Evolutionary conservation across 2,329 filamentous ascomycete species (phyloP).

Genomic region (Pezizomycotina sp.): DNA sequence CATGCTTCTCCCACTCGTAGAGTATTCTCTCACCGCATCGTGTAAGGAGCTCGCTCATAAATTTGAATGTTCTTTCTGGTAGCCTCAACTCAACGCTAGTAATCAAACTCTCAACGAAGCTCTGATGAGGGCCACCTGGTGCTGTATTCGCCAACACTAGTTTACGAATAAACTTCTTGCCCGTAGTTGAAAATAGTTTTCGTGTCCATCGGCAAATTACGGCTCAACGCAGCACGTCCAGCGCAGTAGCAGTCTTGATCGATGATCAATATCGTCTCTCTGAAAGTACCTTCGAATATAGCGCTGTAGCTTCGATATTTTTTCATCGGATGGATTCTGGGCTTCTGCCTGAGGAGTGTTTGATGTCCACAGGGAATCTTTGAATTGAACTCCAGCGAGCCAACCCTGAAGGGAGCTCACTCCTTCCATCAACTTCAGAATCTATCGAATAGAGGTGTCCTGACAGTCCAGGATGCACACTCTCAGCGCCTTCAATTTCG

Average conservation of each 20-base stretch:
- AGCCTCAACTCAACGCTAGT: conserved; percentile 14
- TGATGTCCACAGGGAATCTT: no score
- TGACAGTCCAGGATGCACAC: conserved; percentile 74
- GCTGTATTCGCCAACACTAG: conserved; percentile 15
- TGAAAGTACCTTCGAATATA: conserved; percentile 9
- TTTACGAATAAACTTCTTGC: conserved; percentile 14
- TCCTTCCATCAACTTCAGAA: conserved; percentile 34
- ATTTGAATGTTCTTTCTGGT: conserved; percentile 18
- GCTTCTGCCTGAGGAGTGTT: no score
- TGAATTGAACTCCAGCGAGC: no score
- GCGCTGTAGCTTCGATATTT: conserved; percentile 4
- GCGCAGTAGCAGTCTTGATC: no score
- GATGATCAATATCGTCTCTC: conserved; percentile 12
- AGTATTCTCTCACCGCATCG: conserved; percentile 8
- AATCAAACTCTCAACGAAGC: conserved; percentile 13
- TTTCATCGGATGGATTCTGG: no score
- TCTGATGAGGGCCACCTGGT: conserved; percentile 8
- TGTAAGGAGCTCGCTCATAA: conserved; percentile 9
- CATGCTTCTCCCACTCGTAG: conserved; percentile 22
- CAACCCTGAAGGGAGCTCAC: conserved; percentile 36
- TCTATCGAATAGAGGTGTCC: conserved; percentile 44
- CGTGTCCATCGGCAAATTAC: no score
- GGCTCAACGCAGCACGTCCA: no score
- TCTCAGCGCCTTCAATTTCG: conserved; percentile 63
- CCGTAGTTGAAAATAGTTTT: no score